Base-by-base conservation (phyloP, 169 alveolate genomes). In the Theileria annulata region DNA sequence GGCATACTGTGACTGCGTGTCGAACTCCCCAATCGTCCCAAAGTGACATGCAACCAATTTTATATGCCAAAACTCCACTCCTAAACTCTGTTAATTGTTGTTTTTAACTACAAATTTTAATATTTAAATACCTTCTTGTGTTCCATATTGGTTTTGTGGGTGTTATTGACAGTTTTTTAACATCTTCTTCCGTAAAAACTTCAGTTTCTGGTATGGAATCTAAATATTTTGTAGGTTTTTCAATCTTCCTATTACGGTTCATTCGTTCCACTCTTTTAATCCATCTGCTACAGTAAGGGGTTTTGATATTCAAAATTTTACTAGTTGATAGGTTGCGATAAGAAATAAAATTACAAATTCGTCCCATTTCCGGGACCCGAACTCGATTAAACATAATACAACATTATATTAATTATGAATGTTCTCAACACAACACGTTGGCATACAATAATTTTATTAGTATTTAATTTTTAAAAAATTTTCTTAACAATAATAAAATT, bases 21-120 rank as follows among this genome's bases (percentile, higher is more conserved):
- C 94, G 76, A 69, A 88, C 95, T 1, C 96, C 96, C 96, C 96
- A 93, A 28, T 91, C 94, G 71, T 93, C 96, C 96, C 96, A 93
- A 6, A 93, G 87, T 21, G 94, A 86, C 96, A 92, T 92, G 85
- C 95, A 92, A 0, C 96, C 96, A 21, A 93, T 68, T 75, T 93
- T 93, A 72, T 92, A 92, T 27, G 94, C 96, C 75, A 92, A 72
- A 12, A 93, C 85, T 15, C 96, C 96, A 37, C 88, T 59, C 84
- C 88, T 80, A 51, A 42, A 42, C 3, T 2, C 31, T 0, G 10
- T 27, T 28, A 6, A 0, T 0, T 21, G 0, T 19, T n/a, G 4
- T 27, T 21, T 10, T 54, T 23, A 25, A 4, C 48, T n/a, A 27
- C 54, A 25, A 2, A 13, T 31, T 19, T 27, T 28, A 10, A 1